Base-by-base conservation (phyloP, 2,329 filamentous ascomycete genomes). In the Ophiostoma australiae region DNA sequence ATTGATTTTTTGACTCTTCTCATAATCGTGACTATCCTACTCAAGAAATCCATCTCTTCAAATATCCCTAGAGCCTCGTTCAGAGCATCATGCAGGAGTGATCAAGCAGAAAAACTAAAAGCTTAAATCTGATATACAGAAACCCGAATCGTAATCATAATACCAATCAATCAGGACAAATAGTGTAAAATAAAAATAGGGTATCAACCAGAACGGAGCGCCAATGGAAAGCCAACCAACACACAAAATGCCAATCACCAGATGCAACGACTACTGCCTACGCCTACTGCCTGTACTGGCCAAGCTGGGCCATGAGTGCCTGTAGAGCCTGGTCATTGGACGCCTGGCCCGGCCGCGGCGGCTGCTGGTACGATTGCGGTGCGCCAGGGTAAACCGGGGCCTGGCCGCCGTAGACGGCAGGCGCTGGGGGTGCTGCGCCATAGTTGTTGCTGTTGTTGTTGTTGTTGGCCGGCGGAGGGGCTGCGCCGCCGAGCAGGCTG, bases 291-390 rank as follows among this genome's bases (percentile, higher is more conserved):
- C 88, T 84, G 76, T 87, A 90, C 75, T 86, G 87, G 67, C 89
- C 86, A 72, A 93, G 80, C 76, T 91, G 88, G 17, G 89, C 89
- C 86, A 93, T 90, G 69, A 93, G 91, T 75, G 91, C 90, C 77
- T 90, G 86, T 75, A 93, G 84, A 70, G 88, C 83, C 15, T 88
- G 82, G 10, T 83, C 72, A 31, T 69, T 81, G 80, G 15, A 77
- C 76, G 70, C 77, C 33, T 20, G 7, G 63, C 74, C 72, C 73
- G 70, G 58, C 75, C 70, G 58, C 75, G 74, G 35, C 75, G 70
- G 52, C 23, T n/a, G 41, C 10, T n/a, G 31, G 20, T 33, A 23
- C 1, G 44, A 4, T 35, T 31, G 67, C 1, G 67, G 20, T 17
- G 37, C 67, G 13, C 10, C 37, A 31, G 48, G 17, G 13, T 52